A percentile compares a stretch with the other conserved stretches of the same genome.
phyloP scores from a whole-genome alignment of 257 asterid species.

The Solanum bulbocastanum region DNA sequence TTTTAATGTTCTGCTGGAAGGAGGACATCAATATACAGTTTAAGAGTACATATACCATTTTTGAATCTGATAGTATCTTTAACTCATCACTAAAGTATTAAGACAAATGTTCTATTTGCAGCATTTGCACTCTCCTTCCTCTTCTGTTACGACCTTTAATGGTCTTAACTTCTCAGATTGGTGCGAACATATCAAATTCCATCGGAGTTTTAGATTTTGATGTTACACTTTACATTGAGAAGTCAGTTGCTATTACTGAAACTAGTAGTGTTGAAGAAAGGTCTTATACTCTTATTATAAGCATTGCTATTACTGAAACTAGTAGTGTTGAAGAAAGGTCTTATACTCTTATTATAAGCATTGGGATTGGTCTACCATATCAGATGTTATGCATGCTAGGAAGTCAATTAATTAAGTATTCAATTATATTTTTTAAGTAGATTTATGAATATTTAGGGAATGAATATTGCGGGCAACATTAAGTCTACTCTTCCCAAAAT shows the following conservation, averaged over 20 bases:
- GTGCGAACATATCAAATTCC: background rate
- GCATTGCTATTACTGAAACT: background rate
- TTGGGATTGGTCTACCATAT: background rate
- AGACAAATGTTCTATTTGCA: background rate
- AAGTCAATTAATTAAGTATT: background rate
- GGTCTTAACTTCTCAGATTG: background rate
- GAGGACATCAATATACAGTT: background rate
- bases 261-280: background rate
- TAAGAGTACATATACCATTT: background rate
- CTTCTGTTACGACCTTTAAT: background rate
- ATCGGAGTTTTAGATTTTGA: background rate
- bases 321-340: background rate
- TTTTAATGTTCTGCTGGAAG: background rate
- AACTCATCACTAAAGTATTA: background rate
- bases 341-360: background rate
- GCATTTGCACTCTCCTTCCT: background rate
- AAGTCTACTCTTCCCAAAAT: background rate
- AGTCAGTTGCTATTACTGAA: background rate
- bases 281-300: background rate
- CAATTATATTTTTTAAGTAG: background rate
- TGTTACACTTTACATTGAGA: background rate
- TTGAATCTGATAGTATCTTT: background rate
- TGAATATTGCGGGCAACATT: background rate
- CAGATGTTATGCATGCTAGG: background rate
- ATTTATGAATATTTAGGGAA: background rate